These are phyloP conservation scores for Podospora didyma DNA, from an alignment of 495 filamentous ascomycete genomes.

Conservation along the genomic window DNA sequence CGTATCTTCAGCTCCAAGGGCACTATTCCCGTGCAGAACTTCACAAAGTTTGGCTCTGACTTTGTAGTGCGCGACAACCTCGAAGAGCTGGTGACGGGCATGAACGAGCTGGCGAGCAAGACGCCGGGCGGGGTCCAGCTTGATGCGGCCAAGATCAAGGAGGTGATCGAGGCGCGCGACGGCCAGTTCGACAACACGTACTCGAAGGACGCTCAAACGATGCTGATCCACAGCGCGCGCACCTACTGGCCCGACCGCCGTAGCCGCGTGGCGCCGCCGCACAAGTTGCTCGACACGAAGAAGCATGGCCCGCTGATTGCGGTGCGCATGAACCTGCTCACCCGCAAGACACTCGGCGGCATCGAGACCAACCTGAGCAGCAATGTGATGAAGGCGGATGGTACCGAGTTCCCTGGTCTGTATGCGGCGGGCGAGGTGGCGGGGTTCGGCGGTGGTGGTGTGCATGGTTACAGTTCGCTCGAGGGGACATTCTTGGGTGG, in stretches of 20 bases:
- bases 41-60: constrained; percentile 46
- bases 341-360: constrained; percentile 49
- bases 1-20: constrained; percentile 45
- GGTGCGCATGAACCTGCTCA: constrained; percentile 48
- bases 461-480: constrained; percentile 48
- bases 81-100: constrained; percentile 39
- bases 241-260: constrained; percentile 45
- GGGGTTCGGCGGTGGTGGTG: constrained; percentile 51
- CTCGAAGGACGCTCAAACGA: constrained; percentile 50
- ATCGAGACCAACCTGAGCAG: constrained; percentile 50
- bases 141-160: constrained; percentile 31
- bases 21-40: constrained; percentile 44
- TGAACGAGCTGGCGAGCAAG: constrained; percentile 43
- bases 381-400: constrained; percentile 42
- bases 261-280: constrained; percentile 40
- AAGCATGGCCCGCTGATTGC: constrained; percentile 47
- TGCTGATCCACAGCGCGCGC: constrained; percentile 47
- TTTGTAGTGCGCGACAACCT: constrained; percentile 47
- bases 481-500: constrained; percentile 48
- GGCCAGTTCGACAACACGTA: constrained; percentile 43
- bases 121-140: constrained; percentile 25
- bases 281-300: constrained; percentile 39
- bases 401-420: constrained; percentile 39
- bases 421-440: constrained; percentile 52
- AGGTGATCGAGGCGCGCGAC: constrained; percentile 43